Evolutionary conservation across 2,329 filamentous ascomycete species (phyloP), one percentile per base, ranked within the genome.

Genomic region (Monosporascus sp.): DNA sequence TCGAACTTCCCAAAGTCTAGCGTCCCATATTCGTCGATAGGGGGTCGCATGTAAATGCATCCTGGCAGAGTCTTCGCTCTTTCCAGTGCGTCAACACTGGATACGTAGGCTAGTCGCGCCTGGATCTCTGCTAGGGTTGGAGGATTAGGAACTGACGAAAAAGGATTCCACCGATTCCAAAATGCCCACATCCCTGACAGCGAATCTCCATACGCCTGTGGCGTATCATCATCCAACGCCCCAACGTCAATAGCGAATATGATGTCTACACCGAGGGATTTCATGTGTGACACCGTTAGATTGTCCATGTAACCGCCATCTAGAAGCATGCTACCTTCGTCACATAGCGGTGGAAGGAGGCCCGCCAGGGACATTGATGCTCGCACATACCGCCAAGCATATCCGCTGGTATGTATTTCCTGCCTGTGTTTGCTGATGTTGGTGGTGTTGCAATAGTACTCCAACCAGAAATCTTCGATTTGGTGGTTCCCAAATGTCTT

Each of bases 361-460:
- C 95, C 94, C 1, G 94, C 94, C 4, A 99, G 80, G 2, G 92
- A 95, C 94, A 99, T 99, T 11, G 91, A 96, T 1, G 94, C 94
- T 46, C 94, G 84, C 24, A 99, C 89, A 65, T 99, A 99, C 43
- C 95, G 84, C 94, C 94, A 99, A 0, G 94, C 93, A 65, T 99
- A 99, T 15, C 94, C 94, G 56, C 89, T 94, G 0, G 91, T 97
- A 71, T 99, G 94, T 60, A 95, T 92, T 68, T 99, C 94, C 3
- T 85, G 85, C 20, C 93, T 83, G 56, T 89, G 94, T 70, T 96
- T 95, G 74, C 89, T 95, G 72, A 99, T 97, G 70, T 97, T 99
- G 38, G 95, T 99, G 0, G 94, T 97, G 72, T 99, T 99, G 80
- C 95, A 99, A 74, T 99, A 99, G 69, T 91, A 99, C 62, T 96